phyloP scores from a whole-genome alignment of 2,329 filamentous ascomycete species.

The Acrocalymma vagum region DNA sequence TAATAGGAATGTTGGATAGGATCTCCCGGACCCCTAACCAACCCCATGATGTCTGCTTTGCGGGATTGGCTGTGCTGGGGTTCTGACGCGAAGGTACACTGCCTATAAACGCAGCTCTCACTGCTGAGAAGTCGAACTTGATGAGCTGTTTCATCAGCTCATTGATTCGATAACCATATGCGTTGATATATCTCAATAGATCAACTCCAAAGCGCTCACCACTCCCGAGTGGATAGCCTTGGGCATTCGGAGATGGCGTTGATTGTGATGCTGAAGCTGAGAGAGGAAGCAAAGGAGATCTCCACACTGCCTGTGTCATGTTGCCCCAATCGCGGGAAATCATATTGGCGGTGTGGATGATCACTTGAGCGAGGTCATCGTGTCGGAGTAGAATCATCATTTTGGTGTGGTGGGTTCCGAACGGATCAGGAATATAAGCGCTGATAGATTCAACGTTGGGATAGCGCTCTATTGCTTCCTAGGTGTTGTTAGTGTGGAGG shows the following conservation, averaged over 20 bases:
- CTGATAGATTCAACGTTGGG: constrained; percentile 74
- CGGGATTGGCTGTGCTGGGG: constrained; percentile 51
- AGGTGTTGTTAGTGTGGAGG: constrained; percentile 13
- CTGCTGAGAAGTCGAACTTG: constrained; percentile 72
- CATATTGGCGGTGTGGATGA: constrained; percentile 93
- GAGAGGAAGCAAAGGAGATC: constrained; percentile 73
- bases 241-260: no score
- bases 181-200: constrained; percentile 74
- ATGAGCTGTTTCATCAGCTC: constrained; percentile 66
- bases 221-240: constrained; percentile 58
- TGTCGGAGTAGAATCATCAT: constrained; percentile 84
- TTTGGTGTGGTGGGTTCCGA: constrained; percentile 86
- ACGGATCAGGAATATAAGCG: constrained; percentile 83
- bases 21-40: constrained; percentile 74
- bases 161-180: constrained; percentile 70
- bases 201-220: constrained; percentile 79
- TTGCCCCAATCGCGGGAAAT: constrained; percentile 88
- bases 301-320: constrained; percentile 86
- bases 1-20: constrained; percentile 58
- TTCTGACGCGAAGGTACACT: constrained; percentile 77
- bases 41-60: constrained; percentile 72
- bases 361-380: constrained; percentile 77
- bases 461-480: constrained; percentile 70
- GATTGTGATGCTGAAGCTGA: not conserved
- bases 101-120: constrained; percentile 77